phyloP scores from a whole-genome alignment of 2,329 filamentous ascomycete genomes.

The Colletotrichum musae region DNA sequence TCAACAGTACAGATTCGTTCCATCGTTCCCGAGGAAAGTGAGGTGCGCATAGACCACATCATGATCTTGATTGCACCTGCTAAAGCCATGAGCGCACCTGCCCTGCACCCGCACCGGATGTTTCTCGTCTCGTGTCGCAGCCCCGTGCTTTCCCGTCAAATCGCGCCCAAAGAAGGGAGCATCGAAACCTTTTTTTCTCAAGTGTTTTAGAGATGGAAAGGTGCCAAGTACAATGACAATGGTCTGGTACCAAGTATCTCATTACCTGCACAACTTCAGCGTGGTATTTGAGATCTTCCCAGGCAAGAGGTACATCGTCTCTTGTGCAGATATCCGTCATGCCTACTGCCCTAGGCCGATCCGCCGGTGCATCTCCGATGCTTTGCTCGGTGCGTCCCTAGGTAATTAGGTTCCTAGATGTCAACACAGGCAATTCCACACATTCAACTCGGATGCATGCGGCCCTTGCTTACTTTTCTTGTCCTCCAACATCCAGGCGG shows the following conservation, averaged over 20 bases:
- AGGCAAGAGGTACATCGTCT: no score
- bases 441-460: background rate
- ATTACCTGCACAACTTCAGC: no score
- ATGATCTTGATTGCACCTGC: background rate
- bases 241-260: background rate
- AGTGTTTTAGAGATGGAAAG: conserved; percentile 5
- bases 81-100: background rate
- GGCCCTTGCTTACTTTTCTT: conserved; percentile 1
- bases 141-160: conserved; percentile 14
- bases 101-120: background rate
- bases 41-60: background rate
- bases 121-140: conserved; percentile 6
- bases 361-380: conserved; percentile 15
- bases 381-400: conserved; percentile 1
- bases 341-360: background rate
- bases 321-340: no score
- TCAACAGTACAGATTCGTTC: no score
- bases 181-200: conserved; percentile 6
- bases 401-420: no score
- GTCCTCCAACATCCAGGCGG: conserved; percentile 12
- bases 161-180: background rate
- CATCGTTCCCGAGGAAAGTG: background rate
- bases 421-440: no score
- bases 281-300: no score
- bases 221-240: background rate